Conservation (phyloP, 495 filamentous ascomycete genomes). For the Talaromyces wortmannii region DNA sequence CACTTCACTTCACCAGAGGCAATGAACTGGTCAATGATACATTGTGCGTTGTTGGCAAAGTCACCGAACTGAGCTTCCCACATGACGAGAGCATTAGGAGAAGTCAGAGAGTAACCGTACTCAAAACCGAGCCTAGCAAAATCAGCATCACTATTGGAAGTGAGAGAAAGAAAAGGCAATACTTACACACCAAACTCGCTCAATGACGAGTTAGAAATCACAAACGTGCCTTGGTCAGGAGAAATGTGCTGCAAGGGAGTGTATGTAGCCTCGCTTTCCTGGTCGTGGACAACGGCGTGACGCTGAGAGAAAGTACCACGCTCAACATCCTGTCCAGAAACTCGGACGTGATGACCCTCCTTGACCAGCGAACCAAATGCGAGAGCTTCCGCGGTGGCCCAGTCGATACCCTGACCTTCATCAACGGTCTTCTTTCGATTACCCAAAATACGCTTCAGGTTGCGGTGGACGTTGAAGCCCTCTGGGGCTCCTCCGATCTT, state of each 20-base stretch:
- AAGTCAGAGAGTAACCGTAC: slow-evolving; percentile 96
- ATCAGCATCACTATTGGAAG: slow-evolving; percentile 13
- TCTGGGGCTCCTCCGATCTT: slow-evolving; percentile 71
- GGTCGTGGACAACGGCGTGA: slow-evolving; percentile 95
- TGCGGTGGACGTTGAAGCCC: slow-evolving; percentile 82
- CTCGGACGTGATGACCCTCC: slow-evolving; percentile 93
- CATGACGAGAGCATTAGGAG: slow-evolving; percentile 93
- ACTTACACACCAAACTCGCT: slow-evolving; percentile 84
- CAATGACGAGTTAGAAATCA: slow-evolving; percentile 94
- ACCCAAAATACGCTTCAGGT: slow-evolving; percentile 91
- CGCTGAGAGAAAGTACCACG: slow-evolving; percentile 99
- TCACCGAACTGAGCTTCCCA: slow-evolving; percentile 99
- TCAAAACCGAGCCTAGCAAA: slow-evolving; percentile 76
- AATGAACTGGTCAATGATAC: slow-evolving; percentile 98
- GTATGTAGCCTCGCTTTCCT: slow-evolving; percentile 86
- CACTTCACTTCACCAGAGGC: slow-evolving; percentile 97
- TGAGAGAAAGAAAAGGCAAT: not conserved
- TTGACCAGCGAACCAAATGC: slow-evolving; percentile 86
- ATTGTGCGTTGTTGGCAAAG: slow-evolving; percentile 98
- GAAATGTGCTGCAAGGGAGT: slow-evolving; percentile 86
- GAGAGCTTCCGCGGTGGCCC: slow-evolving; percentile 93
- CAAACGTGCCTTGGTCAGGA: slow-evolving; percentile 86
- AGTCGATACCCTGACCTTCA: slow-evolving; percentile 93
- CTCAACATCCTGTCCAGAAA: slow-evolving; percentile 98
- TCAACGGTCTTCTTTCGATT: slow-evolving; percentile 87